These are phyloP conservation scores for Diospyros kaki DNA, from an alignment of 148 eudicot genomes.

Conservation along the genomic window DNA sequence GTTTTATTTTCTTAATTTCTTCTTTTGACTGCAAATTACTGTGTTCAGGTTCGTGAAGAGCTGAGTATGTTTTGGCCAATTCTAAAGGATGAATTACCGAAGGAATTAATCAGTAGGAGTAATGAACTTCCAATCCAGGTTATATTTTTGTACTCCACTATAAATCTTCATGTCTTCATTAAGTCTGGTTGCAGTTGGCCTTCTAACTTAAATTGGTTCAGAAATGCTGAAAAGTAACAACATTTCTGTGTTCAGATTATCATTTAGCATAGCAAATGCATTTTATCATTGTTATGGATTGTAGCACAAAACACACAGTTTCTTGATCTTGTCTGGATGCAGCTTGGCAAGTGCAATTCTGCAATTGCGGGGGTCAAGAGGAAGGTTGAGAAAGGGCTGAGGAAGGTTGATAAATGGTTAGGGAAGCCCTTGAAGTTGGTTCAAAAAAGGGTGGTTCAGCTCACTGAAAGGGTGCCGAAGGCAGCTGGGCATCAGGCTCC, in stretches of 20 bases:
- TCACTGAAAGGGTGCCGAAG: too few species aligned
- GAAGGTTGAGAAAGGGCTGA: too few species aligned
- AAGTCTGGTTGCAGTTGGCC: neutral
- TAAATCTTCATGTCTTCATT: constrained; percentile 4
- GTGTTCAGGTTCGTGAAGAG: constrained; percentile 62
- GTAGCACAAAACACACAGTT: too few species aligned
- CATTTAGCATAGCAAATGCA: neutral
- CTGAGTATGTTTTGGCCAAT: constrained; percentile 65
- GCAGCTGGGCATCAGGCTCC: too few species aligned
- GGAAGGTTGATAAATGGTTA: too few species aligned
- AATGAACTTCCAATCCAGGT: constrained; percentile 50
- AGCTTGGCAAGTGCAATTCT: neutral
- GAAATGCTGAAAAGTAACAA: neutral
- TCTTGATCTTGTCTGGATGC: neutral
- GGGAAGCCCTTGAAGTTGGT: too few species aligned
- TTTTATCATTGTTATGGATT: too few species aligned
- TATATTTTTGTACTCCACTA: constrained; percentile 5
- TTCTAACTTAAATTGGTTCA: neutral
- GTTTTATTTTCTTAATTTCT: neutral
- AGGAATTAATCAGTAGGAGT: constrained; percentile 29
- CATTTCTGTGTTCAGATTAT: neutral
- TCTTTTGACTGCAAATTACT: constrained; percentile 11
- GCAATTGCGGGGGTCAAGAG: too few species aligned
- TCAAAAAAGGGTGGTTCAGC: too few species aligned
- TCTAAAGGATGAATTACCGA: constrained; percentile 57